These are phyloP conservation scores for Hypericum perforatum DNA, from an alignment of 345 rosid genomes.

Conservation along the genomic window DNA sequence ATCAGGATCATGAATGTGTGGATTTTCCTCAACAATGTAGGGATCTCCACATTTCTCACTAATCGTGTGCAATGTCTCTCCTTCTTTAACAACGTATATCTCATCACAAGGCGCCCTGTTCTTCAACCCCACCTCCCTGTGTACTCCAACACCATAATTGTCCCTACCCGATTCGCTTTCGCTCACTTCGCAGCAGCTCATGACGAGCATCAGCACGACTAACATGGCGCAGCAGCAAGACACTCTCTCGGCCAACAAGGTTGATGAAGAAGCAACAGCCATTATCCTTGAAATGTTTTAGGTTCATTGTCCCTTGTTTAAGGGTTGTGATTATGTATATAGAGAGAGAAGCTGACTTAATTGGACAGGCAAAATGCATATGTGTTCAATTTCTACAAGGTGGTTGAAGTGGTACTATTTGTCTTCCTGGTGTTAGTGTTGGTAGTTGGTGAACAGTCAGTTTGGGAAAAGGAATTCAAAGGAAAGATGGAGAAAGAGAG, in stretches of 20 bases:
- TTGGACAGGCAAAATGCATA: background rate
- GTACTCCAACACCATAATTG: background rate
- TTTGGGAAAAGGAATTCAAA: constrained; percentile 10
- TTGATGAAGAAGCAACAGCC: constrained; percentile 33
- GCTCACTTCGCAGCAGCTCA: constrained; percentile 43
- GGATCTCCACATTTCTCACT: constrained; percentile 78
- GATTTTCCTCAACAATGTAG: constrained; percentile 66
- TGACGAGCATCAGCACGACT: constrained; percentile 39
- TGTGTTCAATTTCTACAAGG: background rate
- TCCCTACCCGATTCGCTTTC: constrained; percentile 12
- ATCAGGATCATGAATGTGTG: constrained; percentile 77
- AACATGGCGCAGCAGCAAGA: constrained; percentile 49
- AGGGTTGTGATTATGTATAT: background rate
- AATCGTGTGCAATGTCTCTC: constrained; percentile 65
- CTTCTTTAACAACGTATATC: constrained; percentile 55
- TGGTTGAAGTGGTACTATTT: constrained; percentile 29
- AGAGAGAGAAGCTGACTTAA: background rate
- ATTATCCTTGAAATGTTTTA: constrained; percentile 3
- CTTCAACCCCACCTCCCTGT: constrained; percentile 3
- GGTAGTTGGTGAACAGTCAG: constrained; percentile 33
- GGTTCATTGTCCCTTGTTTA: background rate
- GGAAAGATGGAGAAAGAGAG: constrained; percentile 7
- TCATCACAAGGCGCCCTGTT: constrained; percentile 43
- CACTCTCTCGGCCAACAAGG: constrained; percentile 42
- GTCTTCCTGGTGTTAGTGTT: constrained; percentile 27